Conservation (phyloP, 768 basidiomycete species). For the Phylloporus arenicola region DNA sequence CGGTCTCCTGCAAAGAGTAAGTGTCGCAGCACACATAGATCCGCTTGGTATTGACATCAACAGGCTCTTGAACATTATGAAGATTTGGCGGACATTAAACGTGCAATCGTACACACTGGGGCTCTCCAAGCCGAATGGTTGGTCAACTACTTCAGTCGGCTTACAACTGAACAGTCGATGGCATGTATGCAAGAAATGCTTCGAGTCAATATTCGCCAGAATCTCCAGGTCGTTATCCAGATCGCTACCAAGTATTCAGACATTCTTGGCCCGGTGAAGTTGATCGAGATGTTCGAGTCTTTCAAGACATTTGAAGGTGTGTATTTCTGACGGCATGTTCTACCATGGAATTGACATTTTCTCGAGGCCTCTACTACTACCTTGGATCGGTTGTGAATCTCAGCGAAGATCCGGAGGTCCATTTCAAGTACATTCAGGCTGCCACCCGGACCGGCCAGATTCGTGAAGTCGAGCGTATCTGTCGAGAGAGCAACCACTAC, state of each 20-base stretch:
- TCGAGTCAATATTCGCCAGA: conserved; percentile 93
- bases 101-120: conserved; percentile 89
- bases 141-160: conserved; percentile 91
- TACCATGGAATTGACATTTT: not conserved
- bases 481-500: conserved; percentile 94
- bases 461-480: conserved; percentile 97
- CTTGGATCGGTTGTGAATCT: conserved; percentile 97
- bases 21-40: conserved; percentile 19
- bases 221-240: conserved; percentile 92
- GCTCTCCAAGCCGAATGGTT: conserved; percentile 92
- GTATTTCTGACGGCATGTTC: not conserved
- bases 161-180: conserved; percentile 97
- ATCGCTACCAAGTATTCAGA: conserved; percentile 99
- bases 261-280: conserved; percentile 91
- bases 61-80: conserved; percentile 98
- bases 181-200: conserved; percentile 97
- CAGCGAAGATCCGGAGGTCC: conserved; percentile 92
- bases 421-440: conserved; percentile 99
- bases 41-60: conserved; percentile 9
- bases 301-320: conserved; percentile 96
- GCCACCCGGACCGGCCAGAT: conserved; percentile 98
- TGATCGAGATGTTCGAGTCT: conserved; percentile 97
- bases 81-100: conserved; percentile 97
- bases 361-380: conserved; percentile 89
- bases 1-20: conserved; percentile 85